Base-by-base conservation (phyloP, 1,284 basidiomycete genomes). In the Sphaerobolus stellatus region DNA sequence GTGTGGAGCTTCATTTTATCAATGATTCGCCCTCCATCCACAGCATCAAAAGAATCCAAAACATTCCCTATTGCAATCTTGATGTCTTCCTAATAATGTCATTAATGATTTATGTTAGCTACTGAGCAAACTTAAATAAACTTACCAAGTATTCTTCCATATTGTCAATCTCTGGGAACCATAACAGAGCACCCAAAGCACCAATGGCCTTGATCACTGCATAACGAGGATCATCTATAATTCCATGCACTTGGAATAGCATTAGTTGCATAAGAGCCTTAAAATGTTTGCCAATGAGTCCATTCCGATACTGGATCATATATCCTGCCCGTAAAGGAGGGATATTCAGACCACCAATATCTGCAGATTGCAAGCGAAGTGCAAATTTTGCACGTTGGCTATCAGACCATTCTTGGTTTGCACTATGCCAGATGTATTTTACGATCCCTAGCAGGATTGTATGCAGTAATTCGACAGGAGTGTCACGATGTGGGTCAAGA, bases 1-100 rank as follows among this genome's bases (percentile, higher is more conserved):
- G 69, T 38, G 48, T 70, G 67, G 48, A 68, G 66, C 34, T 70
- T 69, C 0, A 65, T 60, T 48, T 68, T 70, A 49, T 68, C 67
- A 53, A 67, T 43, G 25, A 43, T 43, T 43, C 18, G 18, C 6
- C 18, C 18, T 7, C 18, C 18, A 41, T 71, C 66, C 20, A 72
- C 50, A 2, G 43, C 14, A 0, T 63, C 67, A 8, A 64, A 59
- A 2, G 61, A 30, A 56, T 74, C 66, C 14, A 75, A 65, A 3
- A 75, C 64, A 60, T 74, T 73, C 0, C 58, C 64, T 11, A 67
- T 64, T 0, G 64, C 52, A 14, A 61, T 60, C 22, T 68, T 48
- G n/a, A 75, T 41, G 48, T 74, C 71, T n/a, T n/a, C n/a, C n/a
- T n/a, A n/a, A 36, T 8, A 7, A 68, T 70, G 28, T 9, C 29